Evolutionary conservation across 2,329 filamentous ascomycete species (phyloP), one percentile per base, ranked within the genome.

Genomic region (Epichloe bromicola): DNA sequence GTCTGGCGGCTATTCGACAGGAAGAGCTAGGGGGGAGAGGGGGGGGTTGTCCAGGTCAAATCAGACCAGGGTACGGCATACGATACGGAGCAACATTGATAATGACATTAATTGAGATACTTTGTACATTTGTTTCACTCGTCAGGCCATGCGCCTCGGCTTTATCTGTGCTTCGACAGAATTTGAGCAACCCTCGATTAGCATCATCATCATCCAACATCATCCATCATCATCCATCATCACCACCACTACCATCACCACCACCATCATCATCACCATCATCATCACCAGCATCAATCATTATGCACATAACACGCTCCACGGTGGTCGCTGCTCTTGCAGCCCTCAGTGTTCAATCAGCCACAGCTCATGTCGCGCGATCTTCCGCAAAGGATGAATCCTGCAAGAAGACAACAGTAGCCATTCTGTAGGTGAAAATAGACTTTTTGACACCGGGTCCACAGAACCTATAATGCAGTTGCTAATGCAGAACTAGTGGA

Each of bases 401-500:
- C 0, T 67, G 65, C 38, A 58, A 48, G 3, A 66, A 60, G 42
- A 64, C 63, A 4, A 62, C 57, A 0, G 63, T 67, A 1, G 65
- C 63, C 2, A 60, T 67, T 10, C 56, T 67, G 60, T 62, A 40
- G 53, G 58, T 54, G 10, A 33, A 10, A 17, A 4, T 12, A 5
- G 37, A 48, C 8, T 15, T 46, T n/a, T 46, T 38, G 19, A 8
- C 8, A 44, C 10, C 23, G 19, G 14, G 2, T 3, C 19, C 5
- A 15, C 8, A 36, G 26, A 10, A 30, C 8, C 7, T 8, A 30
- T 30, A 10, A 30, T 10, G 10, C 15, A 3, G 34, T 38, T 38
- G 15, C 26, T 46, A 26, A 46, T 34, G 7, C 17, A 7, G 19
- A 26, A 14, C 8, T 17, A 59, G 58, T 5, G 81, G 81, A 36